phyloP scores from a whole-genome alignment of 192 early-diverging fungal genomes.

The Powellomyces hirtus region DNA sequence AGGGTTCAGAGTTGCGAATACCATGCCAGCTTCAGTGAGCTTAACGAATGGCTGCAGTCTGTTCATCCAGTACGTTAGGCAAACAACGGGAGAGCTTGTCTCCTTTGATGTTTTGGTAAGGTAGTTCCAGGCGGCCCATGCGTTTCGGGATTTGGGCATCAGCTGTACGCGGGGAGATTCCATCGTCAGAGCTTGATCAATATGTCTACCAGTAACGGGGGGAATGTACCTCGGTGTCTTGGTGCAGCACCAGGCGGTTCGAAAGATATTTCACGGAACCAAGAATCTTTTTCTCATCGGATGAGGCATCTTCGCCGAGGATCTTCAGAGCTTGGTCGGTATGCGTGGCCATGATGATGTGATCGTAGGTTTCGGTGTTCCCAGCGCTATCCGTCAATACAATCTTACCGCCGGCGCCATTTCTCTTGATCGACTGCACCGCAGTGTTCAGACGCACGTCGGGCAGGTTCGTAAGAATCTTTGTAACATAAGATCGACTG shows the following conservation, averaged over 20 bases:
- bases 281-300: conserved; percentile 47
- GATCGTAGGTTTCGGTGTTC: conserved; percentile 42
- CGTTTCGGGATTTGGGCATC: conserved; percentile 49
- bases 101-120: conserved; percentile 38
- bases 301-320: conserved; percentile 51
- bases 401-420: conserved; percentile 5
- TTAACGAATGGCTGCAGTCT: conserved; percentile 54
- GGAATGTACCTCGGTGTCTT: conserved; percentile 40
- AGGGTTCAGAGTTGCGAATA: conserved; percentile 64
- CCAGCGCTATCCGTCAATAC: conserved; percentile 40
- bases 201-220: no score
- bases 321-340: conserved; percentile 56
- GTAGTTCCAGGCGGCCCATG: conserved; percentile 65
- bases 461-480: conserved; percentile 31
- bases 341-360: conserved; percentile 62
- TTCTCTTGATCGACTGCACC: conserved; percentile 35
- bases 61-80: conserved; percentile 67
- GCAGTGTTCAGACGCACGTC: conserved; percentile 38
- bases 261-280: conserved; percentile 43
- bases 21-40: conserved; percentile 39
- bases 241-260: conserved; percentile 56
- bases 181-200: no score
- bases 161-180: no score
- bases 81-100: conserved; percentile 32
- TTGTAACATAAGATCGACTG: conserved; percentile 43